Percentiles rank a stretch among this genome's conserved stretches.
Evolutionary conservation across 2,329 filamentous ascomycete genomes (phyloP).

Genomic region (Graphiopsis chlorocephala): DNA sequence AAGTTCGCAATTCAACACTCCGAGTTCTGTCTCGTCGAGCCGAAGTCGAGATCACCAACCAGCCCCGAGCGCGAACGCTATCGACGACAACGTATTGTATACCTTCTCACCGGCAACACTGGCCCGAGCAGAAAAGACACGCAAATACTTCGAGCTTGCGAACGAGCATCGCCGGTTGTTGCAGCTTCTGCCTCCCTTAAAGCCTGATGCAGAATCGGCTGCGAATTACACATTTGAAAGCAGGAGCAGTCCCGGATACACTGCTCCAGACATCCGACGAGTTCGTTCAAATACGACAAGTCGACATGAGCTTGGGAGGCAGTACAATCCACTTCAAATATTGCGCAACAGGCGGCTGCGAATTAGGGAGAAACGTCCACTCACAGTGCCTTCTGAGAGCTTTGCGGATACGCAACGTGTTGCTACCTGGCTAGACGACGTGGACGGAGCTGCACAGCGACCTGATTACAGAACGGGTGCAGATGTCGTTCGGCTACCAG

Average conservation of each 20-base stretch:
- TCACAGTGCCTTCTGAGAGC: conserved; percentile 72
- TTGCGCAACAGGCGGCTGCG: conserved; percentile 87
- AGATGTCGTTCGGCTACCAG: conserved; percentile 31
- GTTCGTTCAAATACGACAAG: conserved; percentile 33
- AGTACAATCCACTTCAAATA: conserved; percentile 89
- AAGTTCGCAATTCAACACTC: conserved; percentile 1
- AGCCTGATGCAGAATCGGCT: conserved; percentile 43
- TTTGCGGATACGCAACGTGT: conserved; percentile 74
- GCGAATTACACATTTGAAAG: conserved; percentile 42
- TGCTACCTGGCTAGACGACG: conserved; percentile 71
- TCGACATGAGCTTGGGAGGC: conserved; percentile 55
- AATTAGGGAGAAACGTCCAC: conserved; percentile 69
- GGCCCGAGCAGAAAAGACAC: conserved; percentile 78
- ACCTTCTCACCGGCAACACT: conserved; percentile 77
- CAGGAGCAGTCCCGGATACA: conserved; percentile 41
- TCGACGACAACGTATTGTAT: conserved; percentile 51
- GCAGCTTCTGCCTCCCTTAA: conserved; percentile 73
- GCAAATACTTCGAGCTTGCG: conserved; percentile 79
- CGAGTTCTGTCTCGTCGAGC: conserved; percentile 3
- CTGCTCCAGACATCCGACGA: conserved; percentile 40
- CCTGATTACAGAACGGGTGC: conserved; percentile 39
- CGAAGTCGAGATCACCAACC: conserved; percentile 5
- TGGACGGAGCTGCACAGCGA: conserved; percentile 50
- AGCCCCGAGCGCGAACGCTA: not conserved
- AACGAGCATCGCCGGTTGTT: conserved; percentile 79